Conservation (phyloP, 1,139 yeast species). For the Taphrina populina region DNA sequence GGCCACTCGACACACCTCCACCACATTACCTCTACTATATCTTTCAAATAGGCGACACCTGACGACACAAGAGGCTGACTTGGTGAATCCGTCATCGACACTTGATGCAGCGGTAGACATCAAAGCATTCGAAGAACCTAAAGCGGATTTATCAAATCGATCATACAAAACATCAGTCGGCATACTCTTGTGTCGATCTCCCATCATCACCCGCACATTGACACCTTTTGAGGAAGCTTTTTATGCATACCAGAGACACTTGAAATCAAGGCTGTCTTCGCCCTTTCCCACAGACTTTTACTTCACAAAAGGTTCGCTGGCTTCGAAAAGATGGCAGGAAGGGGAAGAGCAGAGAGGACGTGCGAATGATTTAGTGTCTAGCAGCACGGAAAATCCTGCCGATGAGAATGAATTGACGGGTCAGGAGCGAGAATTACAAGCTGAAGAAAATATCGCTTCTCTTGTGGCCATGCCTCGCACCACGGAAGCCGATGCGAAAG, state of each 20-base stretch:
- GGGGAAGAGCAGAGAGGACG: constrained; percentile 70
- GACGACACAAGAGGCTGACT: background rate
- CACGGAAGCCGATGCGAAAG: constrained; percentile 70
- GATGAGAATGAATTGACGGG: constrained; percentile 49
- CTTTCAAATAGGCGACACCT: background rate
- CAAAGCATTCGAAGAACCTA: constrained; percentile 8
- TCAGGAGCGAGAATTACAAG: constrained; percentile 45
- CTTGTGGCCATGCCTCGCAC: constrained; percentile 67
- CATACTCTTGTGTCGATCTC: constrained; percentile 71
- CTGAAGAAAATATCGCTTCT: constrained; percentile 55
- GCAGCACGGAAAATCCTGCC: constrained; percentile 60
- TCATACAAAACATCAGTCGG: constrained; percentile 42
- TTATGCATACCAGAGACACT: constrained; percentile 77
- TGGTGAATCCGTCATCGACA: too few species aligned
- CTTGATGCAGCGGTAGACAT: background rate
- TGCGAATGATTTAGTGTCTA: constrained; percentile 64
- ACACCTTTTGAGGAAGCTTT: constrained; percentile 71
- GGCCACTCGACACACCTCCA: too few species aligned
- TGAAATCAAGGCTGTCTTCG: constrained; percentile 93
- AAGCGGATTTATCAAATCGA: too few species aligned
- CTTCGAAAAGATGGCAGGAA: constrained; percentile 76
- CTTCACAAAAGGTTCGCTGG: constrained; percentile 83
- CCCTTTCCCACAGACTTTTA: constrained; percentile 93
- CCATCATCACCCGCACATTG: constrained; percentile 76
- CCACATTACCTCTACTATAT: constrained; percentile 1